phyloP scores from a whole-genome alignment of 2,329 filamentous ascomycete genomes.

The Arthrobotrys iridis region DNA sequence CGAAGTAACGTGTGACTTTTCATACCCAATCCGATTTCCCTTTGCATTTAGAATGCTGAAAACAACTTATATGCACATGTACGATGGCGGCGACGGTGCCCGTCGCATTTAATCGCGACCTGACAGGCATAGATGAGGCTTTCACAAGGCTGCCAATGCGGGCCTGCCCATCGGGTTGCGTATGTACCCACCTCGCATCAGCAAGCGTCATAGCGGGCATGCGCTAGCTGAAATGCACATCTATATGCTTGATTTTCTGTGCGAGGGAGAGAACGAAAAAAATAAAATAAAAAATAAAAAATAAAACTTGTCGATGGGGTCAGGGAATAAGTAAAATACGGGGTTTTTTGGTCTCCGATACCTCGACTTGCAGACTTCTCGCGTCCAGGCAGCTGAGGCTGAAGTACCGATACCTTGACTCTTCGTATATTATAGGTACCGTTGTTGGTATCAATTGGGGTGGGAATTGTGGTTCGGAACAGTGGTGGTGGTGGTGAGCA shows the following conservation, averaged over 20 bases:
- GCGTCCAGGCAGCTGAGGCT: background rate
- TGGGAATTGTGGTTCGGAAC: background rate
- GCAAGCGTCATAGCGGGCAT: slow-evolving; percentile 49
- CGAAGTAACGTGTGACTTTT: background rate
- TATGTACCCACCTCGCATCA: slow-evolving; percentile 44
- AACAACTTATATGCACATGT: background rate
- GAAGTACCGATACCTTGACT: background rate
- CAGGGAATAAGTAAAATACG: no score
- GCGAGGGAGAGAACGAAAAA: slow-evolving; percentile 31
- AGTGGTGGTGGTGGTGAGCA: background rate
- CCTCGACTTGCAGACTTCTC: background rate
- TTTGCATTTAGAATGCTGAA: background rate
- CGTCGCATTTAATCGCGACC: slow-evolving; percentile 32
- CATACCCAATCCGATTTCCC: background rate
- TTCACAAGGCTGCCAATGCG: slow-evolving; percentile 50
- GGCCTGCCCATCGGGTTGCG: slow-evolving; percentile 28
- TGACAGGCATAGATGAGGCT: slow-evolving; percentile 48
- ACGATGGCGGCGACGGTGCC: background rate
- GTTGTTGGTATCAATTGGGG: background rate
- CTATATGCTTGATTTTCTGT: slow-evolving; percentile 19
- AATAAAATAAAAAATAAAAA: no score
- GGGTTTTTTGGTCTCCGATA: slow-evolving; percentile 10
- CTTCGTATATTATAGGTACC: background rate
- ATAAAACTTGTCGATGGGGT: no score
- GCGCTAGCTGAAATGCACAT: slow-evolving; percentile 46